Conservation (phyloP, 1,284 basidiomycete genomes). For the Heterobasidion parviporum region DNA sequence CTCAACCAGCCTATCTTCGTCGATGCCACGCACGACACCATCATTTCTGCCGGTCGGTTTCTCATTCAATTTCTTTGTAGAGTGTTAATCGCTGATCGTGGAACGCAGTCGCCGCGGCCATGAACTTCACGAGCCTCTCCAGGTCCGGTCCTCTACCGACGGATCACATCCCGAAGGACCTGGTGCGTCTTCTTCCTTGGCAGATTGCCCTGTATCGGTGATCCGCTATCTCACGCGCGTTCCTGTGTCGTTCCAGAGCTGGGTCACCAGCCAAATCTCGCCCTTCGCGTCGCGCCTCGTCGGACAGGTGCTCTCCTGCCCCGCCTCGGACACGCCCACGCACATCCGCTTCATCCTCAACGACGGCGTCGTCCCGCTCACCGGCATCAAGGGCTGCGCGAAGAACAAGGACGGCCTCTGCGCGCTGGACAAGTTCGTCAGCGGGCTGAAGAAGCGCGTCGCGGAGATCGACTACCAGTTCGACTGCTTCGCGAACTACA, state of each 20-base stretch:
- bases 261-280: constrained; percentile 6
- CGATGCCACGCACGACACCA: constrained; percentile 44
- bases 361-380: constrained; percentile 57
- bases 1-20: constrained; percentile 52
- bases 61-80: background rate
- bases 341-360: constrained; percentile 51
- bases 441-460: constrained; percentile 37
- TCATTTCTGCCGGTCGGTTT: constrained; percentile 29
- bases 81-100: background rate
- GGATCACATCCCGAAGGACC: constrained; percentile 47
- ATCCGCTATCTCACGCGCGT: background rate
- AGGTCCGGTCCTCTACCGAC: constrained; percentile 46
- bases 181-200: constrained; percentile 21
- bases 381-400: constrained; percentile 45
- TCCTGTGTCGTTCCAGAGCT: background rate
- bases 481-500: constrained; percentile 36
- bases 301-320: constrained; percentile 52
- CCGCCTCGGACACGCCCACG: constrained; percentile 23
- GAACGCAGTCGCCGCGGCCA: constrained; percentile 38
- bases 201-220: background rate
- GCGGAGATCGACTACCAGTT: constrained; percentile 33
- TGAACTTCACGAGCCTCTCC: constrained; percentile 56
- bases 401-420: constrained; percentile 50
- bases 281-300: constrained; percentile 54
- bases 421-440: constrained; percentile 41